phyloP scores from a whole-genome alignment of 192 early-diverging fungal genomes.

The Coemansia sp. region DNA sequence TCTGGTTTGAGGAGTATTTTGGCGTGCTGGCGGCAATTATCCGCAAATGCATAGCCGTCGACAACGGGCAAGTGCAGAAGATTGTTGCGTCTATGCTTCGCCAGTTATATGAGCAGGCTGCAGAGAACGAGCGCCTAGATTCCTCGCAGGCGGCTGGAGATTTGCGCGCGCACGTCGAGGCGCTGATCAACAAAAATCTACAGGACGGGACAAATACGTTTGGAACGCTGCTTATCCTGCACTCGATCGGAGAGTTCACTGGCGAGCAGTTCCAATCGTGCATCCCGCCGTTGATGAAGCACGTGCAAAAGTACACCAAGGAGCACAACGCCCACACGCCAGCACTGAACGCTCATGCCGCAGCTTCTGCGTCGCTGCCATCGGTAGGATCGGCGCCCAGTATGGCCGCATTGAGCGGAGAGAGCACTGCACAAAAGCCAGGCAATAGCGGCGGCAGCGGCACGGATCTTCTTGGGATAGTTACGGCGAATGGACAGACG shows the following conservation, averaged over 20 bases:
- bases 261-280: slow-evolving; percentile 69
- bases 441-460: slow-evolving; percentile 9
- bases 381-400: slow-evolving; percentile 14
- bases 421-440: background rate
- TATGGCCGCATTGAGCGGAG: slow-evolving; percentile 6
- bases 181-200: slow-evolving; percentile 66
- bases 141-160: slow-evolving; percentile 31
- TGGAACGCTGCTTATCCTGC: slow-evolving; percentile 65
- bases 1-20: slow-evolving; percentile 54
- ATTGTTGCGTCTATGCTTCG: slow-evolving; percentile 69
- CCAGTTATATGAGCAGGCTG: slow-evolving; percentile 63
- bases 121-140: slow-evolving; percentile 45
- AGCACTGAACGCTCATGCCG: slow-evolving; percentile 7
- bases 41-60: slow-evolving; percentile 60
- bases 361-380: slow-evolving; percentile 18
- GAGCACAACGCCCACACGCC: slow-evolving; percentile 65
- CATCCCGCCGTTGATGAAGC: slow-evolving; percentile 75
- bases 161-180: slow-evolving; percentile 62
- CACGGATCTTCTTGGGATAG: slow-evolving; percentile 23
- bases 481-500: slow-evolving; percentile 28
- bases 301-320: slow-evolving; percentile 81
- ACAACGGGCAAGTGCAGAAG: slow-evolving; percentile 71
- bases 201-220: slow-evolving; percentile 62
- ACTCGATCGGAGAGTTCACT: slow-evolving; percentile 61
- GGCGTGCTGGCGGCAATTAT: slow-evolving; percentile 31